Percentiles rank a stretch among this genome's conserved stretches.
Conservation (phyloP, 805 yeast genomes). For the Ogataea saltuana region DNA sequence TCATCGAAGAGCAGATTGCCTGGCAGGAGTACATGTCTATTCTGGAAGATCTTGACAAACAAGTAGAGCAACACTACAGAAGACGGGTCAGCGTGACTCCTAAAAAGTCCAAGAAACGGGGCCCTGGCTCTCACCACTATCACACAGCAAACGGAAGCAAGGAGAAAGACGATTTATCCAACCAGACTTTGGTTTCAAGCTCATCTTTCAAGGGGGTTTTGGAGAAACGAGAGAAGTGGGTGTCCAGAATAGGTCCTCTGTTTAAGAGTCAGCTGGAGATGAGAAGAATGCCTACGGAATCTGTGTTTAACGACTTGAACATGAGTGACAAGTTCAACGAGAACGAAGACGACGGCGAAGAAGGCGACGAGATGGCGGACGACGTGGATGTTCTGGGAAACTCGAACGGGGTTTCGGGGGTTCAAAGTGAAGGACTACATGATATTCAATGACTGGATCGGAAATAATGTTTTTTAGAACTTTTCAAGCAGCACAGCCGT, state of each 20-base stretch:
- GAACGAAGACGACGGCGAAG: constrained; percentile 30
- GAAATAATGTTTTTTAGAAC: background rate
- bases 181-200: constrained; percentile 69
- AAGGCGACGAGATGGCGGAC: constrained; percentile 25
- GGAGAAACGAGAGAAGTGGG: constrained; percentile 90
- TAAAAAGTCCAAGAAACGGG: constrained; percentile 60
- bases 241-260: constrained; percentile 82
- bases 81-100: constrained; percentile 74
- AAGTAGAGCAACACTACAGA: constrained; percentile 90
- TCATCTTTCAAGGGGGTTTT: constrained; percentile 75
- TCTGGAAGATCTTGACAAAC: constrained; percentile 91
- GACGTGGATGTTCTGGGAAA: constrained; percentile 28
- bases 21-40: constrained; percentile 93
- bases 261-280: constrained; percentile 67
- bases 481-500: background rate
- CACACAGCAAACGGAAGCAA: constrained; percentile 24
- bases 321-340: constrained; percentile 30
- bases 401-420: constrained; percentile 11
- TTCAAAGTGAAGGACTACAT: constrained; percentile 21
- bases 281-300: constrained; percentile 70
- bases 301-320: constrained; percentile 49
- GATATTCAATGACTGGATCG: constrained; percentile 9
- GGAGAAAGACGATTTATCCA: constrained; percentile 28
- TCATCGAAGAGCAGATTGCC: constrained; percentile 85
- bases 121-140: constrained; percentile 25